Conservation (phyloP, 73 alveolate species). For the Symbiodinium pilosum region DNA sequence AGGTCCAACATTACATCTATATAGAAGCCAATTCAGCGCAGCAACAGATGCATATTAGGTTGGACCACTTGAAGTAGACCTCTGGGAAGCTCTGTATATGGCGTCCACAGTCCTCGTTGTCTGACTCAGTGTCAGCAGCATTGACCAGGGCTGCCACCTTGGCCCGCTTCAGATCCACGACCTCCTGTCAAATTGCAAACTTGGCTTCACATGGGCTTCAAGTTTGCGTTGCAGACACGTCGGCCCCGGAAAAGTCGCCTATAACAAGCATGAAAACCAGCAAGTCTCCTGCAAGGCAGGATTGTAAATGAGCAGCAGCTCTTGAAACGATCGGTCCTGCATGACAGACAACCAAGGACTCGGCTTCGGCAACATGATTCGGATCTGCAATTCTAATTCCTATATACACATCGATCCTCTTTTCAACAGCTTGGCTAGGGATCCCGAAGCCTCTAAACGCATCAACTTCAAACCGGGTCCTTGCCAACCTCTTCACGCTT, state of each 20-base stretch:
- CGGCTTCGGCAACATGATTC: too few species aligned
- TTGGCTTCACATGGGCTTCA: too few species aligned
- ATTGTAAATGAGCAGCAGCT: not conserved
- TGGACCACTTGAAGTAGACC: too few species aligned
- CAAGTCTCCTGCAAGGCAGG: not conserved
- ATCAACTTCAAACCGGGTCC: not conserved
- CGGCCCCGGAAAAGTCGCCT: too few species aligned
- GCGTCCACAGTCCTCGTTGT: not conserved
- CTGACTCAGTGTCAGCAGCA: too few species aligned
- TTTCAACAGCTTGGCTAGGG: not conserved
- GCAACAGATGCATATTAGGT: not conserved
- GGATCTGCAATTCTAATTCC: not conserved
- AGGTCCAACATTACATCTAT: not conserved
- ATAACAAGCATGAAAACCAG: too few species aligned
- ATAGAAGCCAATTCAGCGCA: not conserved
- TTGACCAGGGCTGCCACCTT: too few species aligned
- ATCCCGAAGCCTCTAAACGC: not conserved
- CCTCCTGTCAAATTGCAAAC: too few species aligned
- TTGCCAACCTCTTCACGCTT: not conserved
- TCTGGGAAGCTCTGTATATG: not conserved
- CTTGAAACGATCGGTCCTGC: not conserved
- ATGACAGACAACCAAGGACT: not conserved
- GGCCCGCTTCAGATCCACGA: too few species aligned
- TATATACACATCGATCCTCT: not conserved
- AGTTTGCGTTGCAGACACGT: too few species aligned